A percentile compares a stretch with the other conserved stretches of the same genome.
Conservation (phyloP, 257 asterid genomes). For the Scutellaria barbata region DNA sequence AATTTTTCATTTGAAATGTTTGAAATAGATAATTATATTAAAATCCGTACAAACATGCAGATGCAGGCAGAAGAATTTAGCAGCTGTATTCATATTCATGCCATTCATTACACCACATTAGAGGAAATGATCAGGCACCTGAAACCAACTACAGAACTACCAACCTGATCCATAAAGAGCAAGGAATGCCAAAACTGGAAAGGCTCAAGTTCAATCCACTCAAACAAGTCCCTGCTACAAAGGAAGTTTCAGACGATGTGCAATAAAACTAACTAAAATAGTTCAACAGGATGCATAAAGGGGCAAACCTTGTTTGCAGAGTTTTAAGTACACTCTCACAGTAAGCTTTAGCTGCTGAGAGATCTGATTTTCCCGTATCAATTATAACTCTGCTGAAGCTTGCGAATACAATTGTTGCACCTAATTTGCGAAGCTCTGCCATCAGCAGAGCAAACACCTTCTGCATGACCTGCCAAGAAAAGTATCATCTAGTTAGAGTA, state of each 20-base stretch:
- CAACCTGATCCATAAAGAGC: constrained; percentile 98
- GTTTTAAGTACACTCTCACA: constrained; percentile 89
- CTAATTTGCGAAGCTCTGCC: constrained; percentile 95
- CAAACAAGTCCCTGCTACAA: constrained; percentile 79
- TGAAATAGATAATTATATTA: not conserved
- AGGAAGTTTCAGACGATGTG: constrained; percentile 35
- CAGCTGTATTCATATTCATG: not conserved
- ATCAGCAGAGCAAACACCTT: constrained; percentile 90
- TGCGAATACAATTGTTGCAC: constrained; percentile 81
- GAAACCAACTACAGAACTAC: constrained; percentile 36
- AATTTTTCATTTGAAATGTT: not conserved
- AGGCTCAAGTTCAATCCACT: constrained; percentile 97
- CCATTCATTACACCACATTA: not conserved
- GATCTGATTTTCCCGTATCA: constrained; percentile 88
- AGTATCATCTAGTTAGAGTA: constrained; percentile 21
- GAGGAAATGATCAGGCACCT: constrained; percentile 32
- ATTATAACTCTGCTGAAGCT: constrained; percentile 82
- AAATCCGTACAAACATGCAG: constrained; percentile 13
- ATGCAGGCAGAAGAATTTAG: not conserved
- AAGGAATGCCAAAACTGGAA: constrained; percentile 91
- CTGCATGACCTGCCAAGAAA: constrained; percentile 78
- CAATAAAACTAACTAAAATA: constrained; percentile 12
- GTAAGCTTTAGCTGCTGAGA: constrained; percentile 89
- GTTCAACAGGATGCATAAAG: constrained; percentile 23
- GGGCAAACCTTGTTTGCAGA: constrained; percentile 74